These are phyloP conservation scores for Geotrichum phurueaensis DNA, from an alignment of 1,139 yeast species.

Conservation along the genomic window DNA sequence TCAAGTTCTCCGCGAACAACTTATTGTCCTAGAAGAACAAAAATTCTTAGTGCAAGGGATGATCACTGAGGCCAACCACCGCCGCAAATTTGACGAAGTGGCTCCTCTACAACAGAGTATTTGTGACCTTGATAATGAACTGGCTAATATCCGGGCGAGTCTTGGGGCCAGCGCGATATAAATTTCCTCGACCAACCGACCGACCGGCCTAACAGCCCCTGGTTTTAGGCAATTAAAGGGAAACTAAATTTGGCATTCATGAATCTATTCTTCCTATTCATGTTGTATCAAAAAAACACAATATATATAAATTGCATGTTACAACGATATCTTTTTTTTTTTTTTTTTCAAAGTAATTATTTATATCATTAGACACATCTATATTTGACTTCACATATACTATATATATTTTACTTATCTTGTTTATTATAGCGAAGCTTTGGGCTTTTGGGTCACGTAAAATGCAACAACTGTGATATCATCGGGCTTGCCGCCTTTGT, in stretches of 20 bases:
- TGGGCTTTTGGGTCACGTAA: constrained; percentile 27
- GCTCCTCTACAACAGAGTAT: constrained; percentile 54
- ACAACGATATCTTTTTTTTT: too few relatives aligned
- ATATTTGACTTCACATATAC: too few relatives aligned
- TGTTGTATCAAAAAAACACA: too few relatives aligned
- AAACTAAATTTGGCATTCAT: too few relatives aligned
- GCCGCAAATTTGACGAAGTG: constrained; percentile 73
- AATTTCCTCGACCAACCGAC: not conserved
- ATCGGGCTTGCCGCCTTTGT: constrained; percentile 91
- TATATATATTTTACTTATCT: too few relatives aligned
- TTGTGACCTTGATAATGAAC: constrained; percentile 51
- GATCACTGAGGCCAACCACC: constrained; percentile 55
- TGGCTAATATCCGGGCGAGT: constrained; percentile 43
- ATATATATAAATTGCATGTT: too few relatives aligned
- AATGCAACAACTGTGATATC: constrained; percentile 81
- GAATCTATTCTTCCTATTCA: too few relatives aligned
- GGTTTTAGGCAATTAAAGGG: too few relatives aligned
- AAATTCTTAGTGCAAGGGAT: constrained; percentile 60
- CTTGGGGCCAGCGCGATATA: constrained; percentile 64
- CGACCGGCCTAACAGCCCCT: not conserved
- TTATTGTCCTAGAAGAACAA: constrained; percentile 86
- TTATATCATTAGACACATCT: not conserved
- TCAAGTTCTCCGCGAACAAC: constrained; percentile 58
- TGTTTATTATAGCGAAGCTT: constrained; percentile 3
- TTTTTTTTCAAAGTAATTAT: too few relatives aligned